phyloP scores from a whole-genome alignment of 2,329 filamentous ascomycete species.

The Botrytis medusae region DNA sequence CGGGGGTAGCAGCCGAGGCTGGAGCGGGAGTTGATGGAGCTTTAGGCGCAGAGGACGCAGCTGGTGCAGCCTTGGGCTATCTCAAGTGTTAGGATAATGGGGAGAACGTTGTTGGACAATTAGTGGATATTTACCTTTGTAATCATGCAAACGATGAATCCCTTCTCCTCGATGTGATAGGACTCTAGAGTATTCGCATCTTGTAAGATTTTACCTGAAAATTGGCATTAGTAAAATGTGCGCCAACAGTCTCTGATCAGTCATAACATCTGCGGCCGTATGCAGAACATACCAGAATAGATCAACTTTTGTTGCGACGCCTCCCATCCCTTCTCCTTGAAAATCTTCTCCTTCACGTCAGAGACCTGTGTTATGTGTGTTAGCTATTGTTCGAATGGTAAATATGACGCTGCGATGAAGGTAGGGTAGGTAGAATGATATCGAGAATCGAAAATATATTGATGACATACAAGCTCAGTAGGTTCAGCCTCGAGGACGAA shows the following conservation, averaged over 20 bases:
- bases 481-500: conserved; percentile 95
- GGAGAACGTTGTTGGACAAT: not conserved
- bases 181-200: conserved; percentile 96
- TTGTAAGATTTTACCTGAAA: conserved; percentile 90
- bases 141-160: conserved; percentile 98
- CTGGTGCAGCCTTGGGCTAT: conserved; percentile 67
- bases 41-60: conserved; percentile 52
- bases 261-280: conserved; percentile 2
- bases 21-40: conserved; percentile 64
- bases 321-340: conserved; percentile 91
- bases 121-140: conserved; percentile 68
- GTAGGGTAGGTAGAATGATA: not conserved
- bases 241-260: conserved; percentile 9
- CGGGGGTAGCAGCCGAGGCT: conserved; percentile 55
- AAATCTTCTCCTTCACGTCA: conserved; percentile 88
- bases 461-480: conserved; percentile 75
- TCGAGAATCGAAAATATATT: conserved; percentile 17
- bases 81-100: conserved; percentile 32
- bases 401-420: not conserved
- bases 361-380: conserved; percentile 62
- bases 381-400: conserved; percentile 22
- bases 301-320: conserved; percentile 90
- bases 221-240: conserved; percentile 34
- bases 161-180: conserved; percentile 99
- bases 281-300: conserved; percentile 74